A percentile compares a stretch with the other conserved stretches of the same genome.
phyloP scores from a whole-genome alignment of 352 stramenopile genomes.

The Phytophthora uliginosa region DNA sequence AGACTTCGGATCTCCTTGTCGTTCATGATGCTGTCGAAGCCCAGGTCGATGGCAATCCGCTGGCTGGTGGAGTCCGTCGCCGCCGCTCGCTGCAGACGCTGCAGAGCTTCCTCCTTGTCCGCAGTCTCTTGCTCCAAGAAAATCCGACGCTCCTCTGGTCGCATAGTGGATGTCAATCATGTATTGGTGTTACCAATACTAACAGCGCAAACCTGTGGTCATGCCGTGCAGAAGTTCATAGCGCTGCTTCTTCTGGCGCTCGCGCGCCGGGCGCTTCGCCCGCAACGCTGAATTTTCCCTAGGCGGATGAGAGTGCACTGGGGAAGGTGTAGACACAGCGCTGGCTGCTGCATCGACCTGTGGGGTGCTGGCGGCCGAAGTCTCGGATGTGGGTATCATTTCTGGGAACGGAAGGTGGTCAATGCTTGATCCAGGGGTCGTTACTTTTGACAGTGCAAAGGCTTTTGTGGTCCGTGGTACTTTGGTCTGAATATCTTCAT shows the following conservation, averaged over 20 bases:
- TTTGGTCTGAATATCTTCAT: constrained; percentile 25
- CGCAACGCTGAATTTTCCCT: constrained; percentile 16
- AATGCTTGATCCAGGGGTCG: constrained; percentile 1
- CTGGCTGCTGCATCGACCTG: constrained; percentile 8
- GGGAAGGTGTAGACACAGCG: neutral
- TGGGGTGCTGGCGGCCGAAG: neutral
- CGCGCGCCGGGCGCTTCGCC: constrained; percentile 43
- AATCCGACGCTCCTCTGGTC: constrained; percentile 55
- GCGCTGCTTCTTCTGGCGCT: constrained; percentile 65
- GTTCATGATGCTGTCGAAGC: constrained; percentile 88
- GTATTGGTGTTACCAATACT: neutral
- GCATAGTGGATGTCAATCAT: neutral
- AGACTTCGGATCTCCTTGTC: constrained; percentile 83
- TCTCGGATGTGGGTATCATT: constrained; percentile 23
- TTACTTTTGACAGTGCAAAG: constrained; percentile 16
- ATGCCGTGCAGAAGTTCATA: constrained; percentile 69
- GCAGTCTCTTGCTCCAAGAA: constrained; percentile 59
- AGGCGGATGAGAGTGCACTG: neutral
- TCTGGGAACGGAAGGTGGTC: constrained; percentile 20
- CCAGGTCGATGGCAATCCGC: constrained; percentile 71
- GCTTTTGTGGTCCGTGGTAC: constrained; percentile 9
- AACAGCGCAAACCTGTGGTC: constrained; percentile 50
- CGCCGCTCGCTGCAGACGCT: constrained; percentile 42
- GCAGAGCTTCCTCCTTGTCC: constrained; percentile 40
- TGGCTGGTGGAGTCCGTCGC: constrained; percentile 37